These are phyloP conservation scores for Vitis rotundifolia DNA, from an alignment of 164 flowering plant genomes.

Conservation along the genomic window DNA sequence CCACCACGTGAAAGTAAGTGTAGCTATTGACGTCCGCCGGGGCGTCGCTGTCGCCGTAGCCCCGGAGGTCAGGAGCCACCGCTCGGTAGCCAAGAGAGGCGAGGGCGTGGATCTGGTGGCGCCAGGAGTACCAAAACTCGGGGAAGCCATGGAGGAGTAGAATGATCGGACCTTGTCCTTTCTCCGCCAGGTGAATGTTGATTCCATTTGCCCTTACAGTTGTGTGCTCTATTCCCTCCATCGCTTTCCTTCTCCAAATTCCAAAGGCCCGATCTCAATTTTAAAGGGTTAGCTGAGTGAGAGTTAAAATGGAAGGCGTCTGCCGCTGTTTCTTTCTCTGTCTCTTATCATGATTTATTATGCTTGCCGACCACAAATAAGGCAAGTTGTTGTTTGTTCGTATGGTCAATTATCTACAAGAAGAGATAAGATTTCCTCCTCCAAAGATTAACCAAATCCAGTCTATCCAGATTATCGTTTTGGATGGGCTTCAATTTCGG, in stretches of 20 bases:
- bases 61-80: slow-evolving; percentile 58
- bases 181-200: slow-evolving; percentile 61
- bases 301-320: too few species aligned
- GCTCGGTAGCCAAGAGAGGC: slow-evolving; percentile 49
- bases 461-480: too few species aligned
- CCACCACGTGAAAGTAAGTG: slow-evolving; percentile 58
- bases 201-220: slow-evolving; percentile 44
- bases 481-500: too few species aligned
- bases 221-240: slow-evolving; percentile 44
- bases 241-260: slow-evolving; percentile 11
- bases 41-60: slow-evolving; percentile 65
- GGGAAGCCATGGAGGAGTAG: slow-evolving; percentile 71
- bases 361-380: too few species aligned
- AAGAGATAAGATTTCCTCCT: too few species aligned
- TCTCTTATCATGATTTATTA: too few species aligned
- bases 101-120: slow-evolving; percentile 58
- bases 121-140: slow-evolving; percentile 64
- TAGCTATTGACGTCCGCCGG: slow-evolving; percentile 33
- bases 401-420: too few species aligned
- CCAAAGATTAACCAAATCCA: too few species aligned
- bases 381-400: too few species aligned
- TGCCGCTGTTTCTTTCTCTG: too few species aligned
- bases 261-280: too few species aligned
- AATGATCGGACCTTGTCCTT: slow-evolving; percentile 50
- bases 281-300: too few species aligned